These are phyloP conservation scores for Prosopis cineraria DNA, from an alignment of 306 rosid species.

Conservation along the genomic window DNA sequence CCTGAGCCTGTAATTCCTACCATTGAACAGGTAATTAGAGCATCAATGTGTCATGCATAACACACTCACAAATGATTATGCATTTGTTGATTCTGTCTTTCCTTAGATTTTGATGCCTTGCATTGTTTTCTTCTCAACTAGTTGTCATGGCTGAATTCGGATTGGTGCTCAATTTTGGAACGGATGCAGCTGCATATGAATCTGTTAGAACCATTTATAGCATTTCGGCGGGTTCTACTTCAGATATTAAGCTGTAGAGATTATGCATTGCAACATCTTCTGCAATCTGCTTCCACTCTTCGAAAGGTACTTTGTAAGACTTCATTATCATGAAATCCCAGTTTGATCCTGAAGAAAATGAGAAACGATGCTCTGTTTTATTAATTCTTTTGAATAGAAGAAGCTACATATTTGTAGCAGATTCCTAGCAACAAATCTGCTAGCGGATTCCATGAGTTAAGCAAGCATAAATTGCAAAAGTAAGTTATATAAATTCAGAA, in stretches of 20 bases:
- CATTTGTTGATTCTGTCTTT: not conserved
- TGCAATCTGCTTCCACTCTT: slow-evolving; percentile 83
- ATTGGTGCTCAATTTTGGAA: slow-evolving; percentile 80
- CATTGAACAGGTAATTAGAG: slow-evolving; percentile 64
- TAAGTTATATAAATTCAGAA: no score
- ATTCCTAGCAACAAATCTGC: not conserved
- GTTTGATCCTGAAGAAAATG: not conserved
- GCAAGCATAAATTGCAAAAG: not conserved
- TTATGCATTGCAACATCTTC: slow-evolving; percentile 66
- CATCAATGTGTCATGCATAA: slow-evolving; percentile 17
- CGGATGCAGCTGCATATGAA: slow-evolving; percentile 81
- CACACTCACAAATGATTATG: not conserved
- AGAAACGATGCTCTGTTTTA: not conserved
- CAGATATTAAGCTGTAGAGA: slow-evolving; percentile 76
- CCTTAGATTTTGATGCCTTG: slow-evolving; percentile 29
- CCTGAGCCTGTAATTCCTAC: slow-evolving; percentile 69
- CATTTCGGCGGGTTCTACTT: slow-evolving; percentile 83
- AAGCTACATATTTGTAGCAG: not conserved
- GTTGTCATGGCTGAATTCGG: slow-evolving; percentile 73
- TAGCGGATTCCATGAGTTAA: not conserved
- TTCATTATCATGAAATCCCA: slow-evolving; percentile 23
- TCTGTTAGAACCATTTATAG: slow-evolving; percentile 89
- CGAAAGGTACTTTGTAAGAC: slow-evolving; percentile 63
- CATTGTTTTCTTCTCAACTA: slow-evolving; percentile 36
- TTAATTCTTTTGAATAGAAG: not conserved